phyloP scores from a whole-genome alignment of 78 protist genomes.

The Kipferlia bialata region DNA sequence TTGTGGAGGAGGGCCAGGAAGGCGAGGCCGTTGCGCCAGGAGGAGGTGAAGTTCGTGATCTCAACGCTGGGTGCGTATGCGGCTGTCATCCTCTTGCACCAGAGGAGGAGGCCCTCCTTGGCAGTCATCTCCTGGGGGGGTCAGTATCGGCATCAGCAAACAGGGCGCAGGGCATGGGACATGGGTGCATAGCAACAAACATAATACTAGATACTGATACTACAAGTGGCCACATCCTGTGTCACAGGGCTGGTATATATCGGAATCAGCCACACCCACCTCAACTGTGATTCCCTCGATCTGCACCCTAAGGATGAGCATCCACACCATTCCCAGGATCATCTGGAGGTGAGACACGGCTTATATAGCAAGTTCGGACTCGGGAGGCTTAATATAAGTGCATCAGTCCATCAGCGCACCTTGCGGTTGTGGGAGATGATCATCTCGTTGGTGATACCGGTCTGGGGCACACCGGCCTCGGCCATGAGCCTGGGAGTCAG shows the following conservation, averaged over 20 bases:
- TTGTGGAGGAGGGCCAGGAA: slow-evolving; percentile 53
- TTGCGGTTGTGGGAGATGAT: no score
- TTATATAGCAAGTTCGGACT: no score
- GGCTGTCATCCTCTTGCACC: slow-evolving; percentile 50
- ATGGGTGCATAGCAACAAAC: no score
- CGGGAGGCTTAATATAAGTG: no score
- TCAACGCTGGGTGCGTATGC: slow-evolving; percentile 4
- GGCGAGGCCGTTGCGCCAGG: slow-evolving; percentile 46
- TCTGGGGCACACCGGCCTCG: slow-evolving; percentile 3
- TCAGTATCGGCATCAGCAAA: no score
- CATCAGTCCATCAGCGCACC: no score
- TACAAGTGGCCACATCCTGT: no score
- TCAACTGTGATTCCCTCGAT: slow-evolving; percentile 48
- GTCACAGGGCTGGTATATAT: no score
- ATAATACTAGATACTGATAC: no score
- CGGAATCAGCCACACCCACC: no score
- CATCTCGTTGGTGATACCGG: not conserved
- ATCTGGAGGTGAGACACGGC: slow-evolving; percentile 32
- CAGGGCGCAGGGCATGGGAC: no score
- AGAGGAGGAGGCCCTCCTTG: slow-evolving; percentile 59
- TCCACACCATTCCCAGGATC: slow-evolving; percentile 55
- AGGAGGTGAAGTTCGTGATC: slow-evolving; percentile 16
- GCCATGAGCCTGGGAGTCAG: slow-evolving; percentile 20
- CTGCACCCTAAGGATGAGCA: slow-evolving; percentile 39
- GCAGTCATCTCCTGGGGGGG: slow-evolving; percentile 39